Conservation (phyloP, 768 basidiomycete species). For the Artomyces pyxidatus region DNA sequence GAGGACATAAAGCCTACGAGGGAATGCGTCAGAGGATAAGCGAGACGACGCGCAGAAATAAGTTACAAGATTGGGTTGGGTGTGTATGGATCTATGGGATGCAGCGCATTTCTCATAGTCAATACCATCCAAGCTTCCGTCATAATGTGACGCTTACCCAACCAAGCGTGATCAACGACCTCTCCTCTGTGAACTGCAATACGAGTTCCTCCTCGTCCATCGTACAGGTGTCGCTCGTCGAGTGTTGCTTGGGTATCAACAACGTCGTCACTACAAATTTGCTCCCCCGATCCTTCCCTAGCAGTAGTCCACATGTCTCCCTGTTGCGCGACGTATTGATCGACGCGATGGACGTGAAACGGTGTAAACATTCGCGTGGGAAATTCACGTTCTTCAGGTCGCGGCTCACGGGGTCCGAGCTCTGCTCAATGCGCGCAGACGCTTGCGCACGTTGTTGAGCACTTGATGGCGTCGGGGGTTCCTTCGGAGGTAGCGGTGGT, state of each 20-base stretch:
- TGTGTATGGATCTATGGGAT: conserved; percentile 95
- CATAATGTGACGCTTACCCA: conserved; percentile 66
- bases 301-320: conserved; percentile 82
- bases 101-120: no score
- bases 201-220: conserved; percentile 90
- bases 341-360: conserved; percentile 70
- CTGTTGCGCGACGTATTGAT: conserved; percentile 70
- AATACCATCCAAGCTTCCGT: neutral
- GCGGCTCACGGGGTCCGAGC: conserved; percentile 25
- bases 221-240: conserved; percentile 86
- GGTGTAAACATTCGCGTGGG: conserved; percentile 63
- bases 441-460: conserved; percentile 10
- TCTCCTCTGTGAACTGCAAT: conserved; percentile 74
- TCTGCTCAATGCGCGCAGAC: conserved; percentile 18
- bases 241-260: conserved; percentile 82
- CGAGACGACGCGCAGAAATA: neutral
- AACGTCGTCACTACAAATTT: conserved; percentile 72
- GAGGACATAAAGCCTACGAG: conserved; percentile 83
- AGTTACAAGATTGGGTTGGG: conserved; percentile 78
- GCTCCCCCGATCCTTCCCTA: conserved; percentile 57
- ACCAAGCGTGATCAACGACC: conserved; percentile 78
- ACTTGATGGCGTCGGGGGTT: conserved; percentile 21
- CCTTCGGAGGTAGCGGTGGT: conserved; percentile 24
- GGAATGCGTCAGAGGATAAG: conserved; percentile 3
- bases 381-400: conserved; percentile 59